Conservation (phyloP, 768 basidiomycete species). For the Tricholoma hemisulphureum region DNA sequence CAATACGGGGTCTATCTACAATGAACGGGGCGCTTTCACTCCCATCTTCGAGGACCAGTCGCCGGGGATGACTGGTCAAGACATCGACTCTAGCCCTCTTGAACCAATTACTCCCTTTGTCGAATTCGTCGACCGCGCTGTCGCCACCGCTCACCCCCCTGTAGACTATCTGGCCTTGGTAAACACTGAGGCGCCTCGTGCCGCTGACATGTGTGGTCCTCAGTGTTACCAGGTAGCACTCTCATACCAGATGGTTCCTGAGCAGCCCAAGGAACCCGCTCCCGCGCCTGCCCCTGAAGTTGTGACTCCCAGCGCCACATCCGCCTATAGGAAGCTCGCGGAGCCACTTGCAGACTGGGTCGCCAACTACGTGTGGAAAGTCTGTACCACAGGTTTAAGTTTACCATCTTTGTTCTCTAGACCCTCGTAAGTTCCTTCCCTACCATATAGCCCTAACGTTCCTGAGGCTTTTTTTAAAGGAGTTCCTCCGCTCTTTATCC, state of each 20-base stretch:
- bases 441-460: constrained; percentile 2
- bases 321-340: constrained; percentile 67
- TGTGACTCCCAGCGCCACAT: constrained; percentile 48
- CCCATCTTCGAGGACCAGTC: constrained; percentile 68
- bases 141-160: constrained; percentile 40
- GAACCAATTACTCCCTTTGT: constrained; percentile 77
- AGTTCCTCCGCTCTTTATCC: constrained; percentile 41
- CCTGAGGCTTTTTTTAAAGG: constrained; percentile 20
- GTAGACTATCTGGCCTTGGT: neutral
- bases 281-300: constrained; percentile 43
- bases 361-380: constrained; percentile 78
- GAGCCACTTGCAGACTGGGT: constrained; percentile 81
- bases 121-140: constrained; percentile 71
- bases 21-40: constrained; percentile 49
- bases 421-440: constrained; percentile 48
- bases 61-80: constrained; percentile 51
- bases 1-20: constrained; percentile 27
- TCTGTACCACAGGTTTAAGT: constrained; percentile 69
- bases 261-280: constrained; percentile 38
- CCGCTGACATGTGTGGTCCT: constrained; percentile 11
- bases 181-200: constrained; percentile 9
- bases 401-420: constrained; percentile 53
- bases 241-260: constrained; percentile 23
- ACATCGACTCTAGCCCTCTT: constrained; percentile 63
- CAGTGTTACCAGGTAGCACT: constrained; percentile 25